Evolutionary conservation across 495 filamentous ascomycete species (phyloP).

Genomic region (Aspergillus sparsus): DNA sequence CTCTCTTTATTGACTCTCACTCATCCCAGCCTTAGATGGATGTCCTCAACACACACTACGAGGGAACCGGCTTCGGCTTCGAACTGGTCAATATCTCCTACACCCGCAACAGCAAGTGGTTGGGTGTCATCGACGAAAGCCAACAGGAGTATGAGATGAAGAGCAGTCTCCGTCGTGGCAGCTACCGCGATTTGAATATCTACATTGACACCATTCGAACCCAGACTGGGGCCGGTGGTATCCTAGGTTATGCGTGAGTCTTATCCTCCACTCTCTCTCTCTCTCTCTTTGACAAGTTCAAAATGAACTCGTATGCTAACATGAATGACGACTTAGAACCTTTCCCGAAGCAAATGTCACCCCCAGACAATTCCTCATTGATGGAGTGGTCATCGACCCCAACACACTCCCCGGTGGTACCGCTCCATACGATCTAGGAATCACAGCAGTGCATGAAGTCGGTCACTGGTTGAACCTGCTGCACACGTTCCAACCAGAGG

Average conservation of each 20-base stretch:
- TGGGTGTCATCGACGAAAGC: conserved; percentile 3
- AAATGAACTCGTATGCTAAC: background rate
- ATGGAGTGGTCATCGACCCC: conserved; percentile 18
- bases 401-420: conserved; percentile 14
- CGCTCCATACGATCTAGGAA: conserved; percentile 17
- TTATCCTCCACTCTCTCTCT: background rate
- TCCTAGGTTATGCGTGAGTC: conserved; percentile 17
- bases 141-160: conserved; percentile 15
- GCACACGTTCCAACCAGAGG: conserved; percentile 18
- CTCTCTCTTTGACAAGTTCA: background rate
- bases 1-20: background rate
- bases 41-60: conserved; percentile 11
- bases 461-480: conserved; percentile 21
- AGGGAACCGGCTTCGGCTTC: conserved; percentile 12
- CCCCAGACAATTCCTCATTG: conserved; percentile 4
- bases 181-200: conserved; percentile 14
- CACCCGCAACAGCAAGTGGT: conserved; percentile 13
- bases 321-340: background rate
- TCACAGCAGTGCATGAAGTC: conserved; percentile 18
- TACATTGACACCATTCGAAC: conserved; percentile 9
- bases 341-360: conserved; percentile 12
- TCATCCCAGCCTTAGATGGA: conserved; percentile 5
- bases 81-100: conserved; percentile 13
- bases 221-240: background rate
- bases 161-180: conserved; percentile 9